A percentile compares a stretch with the other conserved stretches of the same genome.
Evolutionary conservation across 2,329 filamentous ascomycete genomes (phyloP).

Genomic region (Fusarium siculi): DNA sequence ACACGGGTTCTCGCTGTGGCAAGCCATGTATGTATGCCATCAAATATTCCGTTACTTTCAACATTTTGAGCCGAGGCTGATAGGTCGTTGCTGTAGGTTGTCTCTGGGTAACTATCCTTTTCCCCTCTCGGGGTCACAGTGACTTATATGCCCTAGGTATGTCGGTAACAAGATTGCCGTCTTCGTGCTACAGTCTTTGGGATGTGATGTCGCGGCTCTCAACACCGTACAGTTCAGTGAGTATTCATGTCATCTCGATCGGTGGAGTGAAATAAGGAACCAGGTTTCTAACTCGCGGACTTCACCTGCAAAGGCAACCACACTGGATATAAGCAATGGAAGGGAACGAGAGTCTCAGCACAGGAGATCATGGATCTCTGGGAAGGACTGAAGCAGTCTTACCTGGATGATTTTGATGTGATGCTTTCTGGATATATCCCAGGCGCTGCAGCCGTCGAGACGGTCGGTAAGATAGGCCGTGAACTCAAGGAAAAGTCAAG

Average conservation of each 20-base stretch:
- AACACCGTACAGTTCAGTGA: constrained; percentile 98
- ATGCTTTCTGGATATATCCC: constrained; percentile 96
- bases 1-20: constrained; percentile 84
- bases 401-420: constrained; percentile 90
- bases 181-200: constrained; percentile 91
- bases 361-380: constrained; percentile 87
- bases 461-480: constrained; percentile 84
- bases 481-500: constrained; percentile 77
- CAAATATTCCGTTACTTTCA: neutral
- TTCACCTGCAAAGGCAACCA: constrained; percentile 79
- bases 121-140: neutral
- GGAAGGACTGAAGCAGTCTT: constrained; percentile 82
- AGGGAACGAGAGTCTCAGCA: constrained; percentile 83
- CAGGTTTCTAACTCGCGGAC: constrained; percentile 6
- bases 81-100: constrained; percentile 34
- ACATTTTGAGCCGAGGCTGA: constrained; percentile 16
- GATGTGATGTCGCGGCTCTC: constrained; percentile 91
- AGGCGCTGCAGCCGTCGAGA: constrained; percentile 83
- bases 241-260: constrained; percentile 45
- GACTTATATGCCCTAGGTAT: constrained; percentile 69
- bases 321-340: constrained; percentile 89
- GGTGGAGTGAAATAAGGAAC: neutral
- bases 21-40: constrained; percentile 89
- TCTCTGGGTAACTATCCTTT: constrained; percentile 40
- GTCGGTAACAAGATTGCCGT: constrained; percentile 98